These are phyloP conservation scores for Ministeria vibrans DNA, from an alignment of 78 protist species.

Conservation along the genomic window DNA sequence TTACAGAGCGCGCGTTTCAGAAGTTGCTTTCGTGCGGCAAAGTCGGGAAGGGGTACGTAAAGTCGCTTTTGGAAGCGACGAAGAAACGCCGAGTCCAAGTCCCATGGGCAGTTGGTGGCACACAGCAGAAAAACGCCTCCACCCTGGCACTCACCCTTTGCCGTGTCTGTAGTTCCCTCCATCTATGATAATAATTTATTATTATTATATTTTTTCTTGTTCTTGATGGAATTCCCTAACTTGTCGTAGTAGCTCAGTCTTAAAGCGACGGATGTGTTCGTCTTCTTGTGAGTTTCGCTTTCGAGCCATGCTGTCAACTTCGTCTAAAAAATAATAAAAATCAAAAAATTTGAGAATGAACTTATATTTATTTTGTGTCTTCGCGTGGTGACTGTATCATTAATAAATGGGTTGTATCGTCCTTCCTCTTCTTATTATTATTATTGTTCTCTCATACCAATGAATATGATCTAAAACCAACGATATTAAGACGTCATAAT, in stretches of 20 bases:
- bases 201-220: too few relatives aligned
- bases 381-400: not conserved
- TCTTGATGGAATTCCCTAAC: not conserved
- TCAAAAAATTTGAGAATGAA: not conserved
- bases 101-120: slow-evolving; percentile 72
- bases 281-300: not conserved
- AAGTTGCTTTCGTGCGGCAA: not conserved
- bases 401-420: not conserved
- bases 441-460: not conserved
- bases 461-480: too few relatives aligned
- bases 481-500: not conserved
- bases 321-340: not conserved
- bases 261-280: not conserved
- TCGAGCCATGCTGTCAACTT: not conserved
- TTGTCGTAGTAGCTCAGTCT: not conserved
- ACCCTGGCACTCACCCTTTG: not conserved
- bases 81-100: slow-evolving; percentile 55
- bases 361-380: not conserved
- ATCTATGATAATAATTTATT: too few relatives aligned
- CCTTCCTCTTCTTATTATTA: not conserved
- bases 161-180: not conserved
- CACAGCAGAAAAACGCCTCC: slow-evolving; percentile 22
- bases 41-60: slow-evolving; percentile 9
- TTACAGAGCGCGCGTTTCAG: too few relatives aligned
- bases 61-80: slow-evolving; percentile 33